Conservation (phyloP, 78 protist species). For the Dictyostelium intermedium region DNA sequence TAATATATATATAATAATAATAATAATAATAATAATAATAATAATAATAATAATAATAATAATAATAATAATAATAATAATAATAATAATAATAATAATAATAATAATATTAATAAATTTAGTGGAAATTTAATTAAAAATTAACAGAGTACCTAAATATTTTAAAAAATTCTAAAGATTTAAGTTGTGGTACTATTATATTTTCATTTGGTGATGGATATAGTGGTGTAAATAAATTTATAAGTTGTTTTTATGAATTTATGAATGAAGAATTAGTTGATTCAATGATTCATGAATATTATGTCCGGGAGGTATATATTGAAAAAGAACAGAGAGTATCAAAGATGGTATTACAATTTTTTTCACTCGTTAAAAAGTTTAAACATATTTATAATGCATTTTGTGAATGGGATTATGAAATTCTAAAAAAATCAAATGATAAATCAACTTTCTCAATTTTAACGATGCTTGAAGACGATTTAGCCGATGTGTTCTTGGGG, state of each 20-base stretch:
- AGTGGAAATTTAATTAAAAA: background rate
- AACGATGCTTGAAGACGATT: background rate
- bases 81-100: too few relatives aligned
- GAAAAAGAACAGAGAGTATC: too few relatives aligned
- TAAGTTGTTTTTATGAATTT: background rate
- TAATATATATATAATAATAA: background rate
- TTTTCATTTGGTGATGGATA: background rate
- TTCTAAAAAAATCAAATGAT: background rate
- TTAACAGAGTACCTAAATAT: background rate
- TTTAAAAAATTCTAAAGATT: background rate
- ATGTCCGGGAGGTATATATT: too few relatives aligned
- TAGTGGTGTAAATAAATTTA: background rate
- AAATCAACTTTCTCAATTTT: background rate
- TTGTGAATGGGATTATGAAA: background rate
- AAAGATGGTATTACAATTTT: background rate
- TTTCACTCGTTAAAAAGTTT: background rate
- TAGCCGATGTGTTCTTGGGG: background rate
- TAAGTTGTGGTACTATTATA: background rate
- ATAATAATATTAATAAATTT: too few relatives aligned
- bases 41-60: too few relatives aligned
- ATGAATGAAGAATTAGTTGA: background rate
- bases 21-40: too few relatives aligned
- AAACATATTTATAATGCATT: background rate
- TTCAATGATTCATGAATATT: background rate
- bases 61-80: too few relatives aligned